Evolutionary conservation across 176 grass and related monocot species (phyloP).

Genomic region (Cymbopogon citratus): DNA sequence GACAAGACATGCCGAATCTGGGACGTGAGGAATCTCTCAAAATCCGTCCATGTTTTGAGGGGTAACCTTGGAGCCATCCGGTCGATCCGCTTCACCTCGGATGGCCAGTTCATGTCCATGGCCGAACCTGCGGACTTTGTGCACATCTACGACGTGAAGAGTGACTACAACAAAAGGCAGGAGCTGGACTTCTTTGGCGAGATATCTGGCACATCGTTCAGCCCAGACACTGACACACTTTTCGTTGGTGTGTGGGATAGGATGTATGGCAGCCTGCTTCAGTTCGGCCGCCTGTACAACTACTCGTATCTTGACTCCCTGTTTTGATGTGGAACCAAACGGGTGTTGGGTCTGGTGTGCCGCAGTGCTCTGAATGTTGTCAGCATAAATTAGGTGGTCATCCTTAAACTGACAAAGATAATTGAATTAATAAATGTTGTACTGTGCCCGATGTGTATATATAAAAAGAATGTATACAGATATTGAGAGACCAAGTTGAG

Average conservation of each 20-base stretch:
- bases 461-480: constrained; percentile 46
- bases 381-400: constrained; percentile 32
- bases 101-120: constrained; percentile 89
- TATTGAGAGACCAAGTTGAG: neutral
- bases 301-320: constrained; percentile 70
- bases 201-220: constrained; percentile 80
- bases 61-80: constrained; percentile 92
- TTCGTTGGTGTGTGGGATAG: constrained; percentile 91
- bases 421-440: constrained; percentile 52
- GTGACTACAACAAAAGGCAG: constrained; percentile 66
- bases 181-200: constrained; percentile 98
- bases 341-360: constrained; percentile 13
- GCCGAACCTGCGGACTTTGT: constrained; percentile 95
- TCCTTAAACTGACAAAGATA: constrained; percentile 27
- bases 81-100: constrained; percentile 78
- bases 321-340: constrained; percentile 34
- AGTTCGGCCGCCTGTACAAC: constrained; percentile 62
- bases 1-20: constrained; percentile 97
- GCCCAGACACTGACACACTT: constrained; percentile 69
- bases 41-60: constrained; percentile 64
- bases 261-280: constrained; percentile 87
- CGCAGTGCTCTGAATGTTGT: constrained; percentile 19
- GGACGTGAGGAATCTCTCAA: constrained; percentile 76
- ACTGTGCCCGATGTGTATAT: constrained; percentile 38
- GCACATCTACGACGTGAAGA: constrained; percentile 68